Conservation (phyloP, 2,329 filamentous ascomycete genomes). For the Aspergillus awamori region DNA sequence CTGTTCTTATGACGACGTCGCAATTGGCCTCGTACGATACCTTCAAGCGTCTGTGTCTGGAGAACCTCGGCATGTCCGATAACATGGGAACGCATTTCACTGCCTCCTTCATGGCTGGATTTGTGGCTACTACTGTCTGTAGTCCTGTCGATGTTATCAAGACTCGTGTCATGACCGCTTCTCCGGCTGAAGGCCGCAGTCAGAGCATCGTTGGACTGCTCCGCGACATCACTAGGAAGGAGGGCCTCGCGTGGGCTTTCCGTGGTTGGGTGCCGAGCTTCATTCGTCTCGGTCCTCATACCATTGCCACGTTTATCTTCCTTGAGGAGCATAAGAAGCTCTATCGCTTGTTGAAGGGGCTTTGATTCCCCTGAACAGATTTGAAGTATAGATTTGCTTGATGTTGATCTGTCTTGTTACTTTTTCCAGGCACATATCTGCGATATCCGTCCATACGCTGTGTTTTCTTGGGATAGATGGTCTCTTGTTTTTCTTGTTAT, state of each 20-base stretch:
- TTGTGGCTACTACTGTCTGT: slow-evolving; percentile 69
- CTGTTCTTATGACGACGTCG: slow-evolving; percentile 67
- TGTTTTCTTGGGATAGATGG: slow-evolving; percentile 1
- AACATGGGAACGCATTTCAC: slow-evolving; percentile 64
- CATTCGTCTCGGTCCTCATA: slow-evolving; percentile 66
- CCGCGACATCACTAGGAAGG: slow-evolving; percentile 56
- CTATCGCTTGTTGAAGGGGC: slow-evolving; percentile 51
- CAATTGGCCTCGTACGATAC: slow-evolving; percentile 66
- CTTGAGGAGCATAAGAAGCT: slow-evolving; percentile 70
- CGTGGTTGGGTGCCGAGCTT: slow-evolving; percentile 70
- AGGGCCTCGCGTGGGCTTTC: slow-evolving; percentile 67
- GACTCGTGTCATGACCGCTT: slow-evolving; percentile 65
- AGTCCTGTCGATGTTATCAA: slow-evolving; percentile 69
- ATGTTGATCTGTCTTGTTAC: neutral
- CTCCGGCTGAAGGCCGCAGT: slow-evolving; percentile 43
- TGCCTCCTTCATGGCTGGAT: slow-evolving; percentile 64
- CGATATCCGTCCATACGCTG: neutral
- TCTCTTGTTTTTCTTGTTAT: slow-evolving; percentile 9
- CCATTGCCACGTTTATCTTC: slow-evolving; percentile 67
- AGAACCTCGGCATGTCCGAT: slow-evolving; percentile 56
- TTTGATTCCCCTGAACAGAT: slow-evolving; percentile 57
- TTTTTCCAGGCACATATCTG: slow-evolving; percentile 1
- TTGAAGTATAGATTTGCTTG: slow-evolving; percentile 19
- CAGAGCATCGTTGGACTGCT: slow-evolving; percentile 53
- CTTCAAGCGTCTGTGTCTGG: slow-evolving; percentile 62